Base-by-base conservation (phyloP, 768 basidiomycete species). In the Sporobolomyces phaffii region DNA sequence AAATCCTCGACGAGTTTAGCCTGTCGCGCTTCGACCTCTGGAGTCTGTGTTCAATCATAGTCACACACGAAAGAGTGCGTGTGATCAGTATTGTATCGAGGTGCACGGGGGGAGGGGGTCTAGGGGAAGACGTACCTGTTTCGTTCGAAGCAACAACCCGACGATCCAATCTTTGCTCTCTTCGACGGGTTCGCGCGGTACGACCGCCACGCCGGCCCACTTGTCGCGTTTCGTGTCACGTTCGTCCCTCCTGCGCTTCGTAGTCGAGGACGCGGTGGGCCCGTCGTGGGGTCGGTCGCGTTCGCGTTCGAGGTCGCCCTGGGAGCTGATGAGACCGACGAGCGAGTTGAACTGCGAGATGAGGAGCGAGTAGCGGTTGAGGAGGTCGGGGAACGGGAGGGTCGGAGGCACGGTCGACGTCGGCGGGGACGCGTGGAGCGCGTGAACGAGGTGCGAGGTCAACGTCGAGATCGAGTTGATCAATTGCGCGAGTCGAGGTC, bases 161-260 rank as follows among this genome's bases (percentile, higher is more conserved):
- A 72, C 70, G 18, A 72, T 45, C 70, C 70, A 72, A 41, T 72
- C 70, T 51, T 59, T 58, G 2, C 36, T 49, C 50, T 72, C 70
- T 49, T 72, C 70, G n/a, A 72, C 60, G 36, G 45, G 24, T 14
- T 28, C 50, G 8, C 38, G 40, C 11, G 70, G 70, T 10, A 62
- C 65, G 44, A 72, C 54, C 9, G 9, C n/a, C 17, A 60, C 52
- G 1, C 26, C 11, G 10, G 64, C 65, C 70, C 70, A 72, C 33
- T 40, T 51, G 13, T 72, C 70, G n/a, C 56, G 33, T 50, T 68
- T 72, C 15, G 6, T 3, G 33, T 72, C 70, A 11, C 49, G 15
- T 10, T 59, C 34, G 17, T 59, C 56, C n/a, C 34, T 31, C 24
- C 58, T 47, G 53, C 44, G 34, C 49, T 44, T 43, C 40, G 50